A percentile compares a stretch with the other conserved stretches of the same genome.
Evolutionary conservation across 768 basidiomycete genomes (phyloP).

Genomic region (Suillus hirtellus): DNA sequence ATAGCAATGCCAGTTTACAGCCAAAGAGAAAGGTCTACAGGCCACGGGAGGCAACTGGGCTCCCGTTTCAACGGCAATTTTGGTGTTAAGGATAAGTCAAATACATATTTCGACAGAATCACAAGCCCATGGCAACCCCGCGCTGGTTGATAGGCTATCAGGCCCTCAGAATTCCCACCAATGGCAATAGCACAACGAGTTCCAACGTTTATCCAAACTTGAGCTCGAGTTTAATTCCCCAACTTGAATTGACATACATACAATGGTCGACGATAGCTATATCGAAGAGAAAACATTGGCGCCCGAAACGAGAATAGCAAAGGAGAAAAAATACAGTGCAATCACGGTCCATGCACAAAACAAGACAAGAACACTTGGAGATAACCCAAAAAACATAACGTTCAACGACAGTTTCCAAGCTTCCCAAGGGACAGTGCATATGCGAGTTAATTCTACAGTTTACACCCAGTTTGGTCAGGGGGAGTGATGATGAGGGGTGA

Average conservation of each 20-base stretch:
- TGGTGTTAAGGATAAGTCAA: constrained; percentile 23
- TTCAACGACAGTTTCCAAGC: constrained; percentile 33
- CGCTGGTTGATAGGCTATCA: background rate
- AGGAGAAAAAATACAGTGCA: constrained; percentile 35
- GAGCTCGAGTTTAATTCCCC: constrained; percentile 17
- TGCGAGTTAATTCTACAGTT: constrained; percentile 29
- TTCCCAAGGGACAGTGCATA: constrained; percentile 31
- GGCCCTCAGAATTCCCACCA: background rate
- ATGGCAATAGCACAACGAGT: background rate
- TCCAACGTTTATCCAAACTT: background rate
- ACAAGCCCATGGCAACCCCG: background rate
- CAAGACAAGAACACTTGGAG: constrained; percentile 21
- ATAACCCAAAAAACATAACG: constrained; percentile 34
- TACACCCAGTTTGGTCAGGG: constrained; percentile 27
- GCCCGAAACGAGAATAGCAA: constrained; percentile 17
- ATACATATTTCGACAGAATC: constrained; percentile 9
- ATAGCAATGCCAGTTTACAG: constrained; percentile 9
- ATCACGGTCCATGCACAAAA: constrained; percentile 33
- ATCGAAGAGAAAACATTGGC: constrained; percentile 15
- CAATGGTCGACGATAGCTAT: constrained; percentile 27
- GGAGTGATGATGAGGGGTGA: constrained; percentile 20
- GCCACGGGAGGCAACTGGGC: background rate
- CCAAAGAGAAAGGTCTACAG: constrained; percentile 19
- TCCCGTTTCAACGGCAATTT: constrained; percentile 1
- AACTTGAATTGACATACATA: constrained; percentile 30